phyloP scores from a whole-genome alignment of 1,139 yeast species.

The Candida sp. region DNA sequence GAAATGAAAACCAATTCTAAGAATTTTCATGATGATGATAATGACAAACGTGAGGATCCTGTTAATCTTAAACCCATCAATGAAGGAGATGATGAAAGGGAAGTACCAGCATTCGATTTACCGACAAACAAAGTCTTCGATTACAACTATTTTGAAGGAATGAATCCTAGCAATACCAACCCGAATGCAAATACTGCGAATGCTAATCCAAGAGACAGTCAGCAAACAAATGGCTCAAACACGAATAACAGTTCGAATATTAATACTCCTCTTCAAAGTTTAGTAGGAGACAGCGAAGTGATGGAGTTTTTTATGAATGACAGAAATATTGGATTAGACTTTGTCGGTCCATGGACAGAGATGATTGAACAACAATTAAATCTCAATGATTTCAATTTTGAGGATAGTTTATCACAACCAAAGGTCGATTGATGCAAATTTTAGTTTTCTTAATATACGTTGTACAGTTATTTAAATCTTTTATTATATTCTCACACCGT shows the following conservation, averaged over 20 bases:
- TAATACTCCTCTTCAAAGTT: slow-evolving; percentile 15
- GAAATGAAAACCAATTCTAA: slow-evolving; percentile 56
- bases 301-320: slow-evolving; percentile 73
- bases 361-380: slow-evolving; percentile 66
- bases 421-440: not conserved
- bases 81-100: not conserved
- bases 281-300: slow-evolving; percentile 51
- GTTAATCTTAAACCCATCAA: not conserved
- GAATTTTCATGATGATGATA: slow-evolving; percentile 10
- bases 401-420: slow-evolving; percentile 14
- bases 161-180: not conserved
- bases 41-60: not conserved
- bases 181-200: too few species aligned
- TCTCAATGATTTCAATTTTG: slow-evolving; percentile 31
- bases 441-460: too few species aligned
- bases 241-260: slow-evolving; percentile 3
- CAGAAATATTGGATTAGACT: slow-evolving; percentile 69
- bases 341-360: slow-evolving; percentile 88
- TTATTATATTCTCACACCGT: not conserved
- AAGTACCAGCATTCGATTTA: not conserved
- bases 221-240: not conserved
- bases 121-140: slow-evolving; percentile 2
- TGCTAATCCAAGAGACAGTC: not conserved
- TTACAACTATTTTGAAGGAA: slow-evolving; percentile 2
- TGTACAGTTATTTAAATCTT: not conserved